Conservation (phyloP, 352 stramenopile species). For the Phytophthora sansomeana region DNA sequence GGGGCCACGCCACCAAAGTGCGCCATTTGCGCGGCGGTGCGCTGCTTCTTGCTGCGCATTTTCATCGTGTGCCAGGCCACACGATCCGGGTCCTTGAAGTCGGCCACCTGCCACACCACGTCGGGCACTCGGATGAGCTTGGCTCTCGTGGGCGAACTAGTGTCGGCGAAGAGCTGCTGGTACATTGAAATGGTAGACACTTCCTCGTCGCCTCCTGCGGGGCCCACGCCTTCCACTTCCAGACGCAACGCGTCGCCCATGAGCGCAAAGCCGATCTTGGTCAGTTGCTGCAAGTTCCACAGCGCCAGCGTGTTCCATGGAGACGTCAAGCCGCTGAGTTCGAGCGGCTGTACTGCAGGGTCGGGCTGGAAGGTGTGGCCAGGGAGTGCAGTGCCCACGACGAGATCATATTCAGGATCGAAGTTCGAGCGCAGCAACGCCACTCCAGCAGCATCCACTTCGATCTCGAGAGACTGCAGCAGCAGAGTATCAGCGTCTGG, state of each 20-base stretch:
- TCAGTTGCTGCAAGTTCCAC: constrained; percentile 92
- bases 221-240: constrained; percentile 28
- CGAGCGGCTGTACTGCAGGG: constrained; percentile 39
- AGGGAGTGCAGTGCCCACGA: constrained; percentile 89
- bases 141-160: constrained; percentile 45
- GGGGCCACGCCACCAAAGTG: constrained; percentile 50
- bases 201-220: constrained; percentile 90
- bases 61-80: constrained; percentile 93
- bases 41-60: constrained; percentile 93
- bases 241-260: constrained; percentile 84
- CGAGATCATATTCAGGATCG: constrained; percentile 72
- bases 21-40: constrained; percentile 78
- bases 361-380: constrained; percentile 65
- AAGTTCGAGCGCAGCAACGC: constrained; percentile 68
- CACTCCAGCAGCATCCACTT: constrained; percentile 57
- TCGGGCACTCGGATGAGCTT: constrained; percentile 83
- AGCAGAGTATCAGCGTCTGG: constrained; percentile 61
- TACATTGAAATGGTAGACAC: constrained; percentile 92
- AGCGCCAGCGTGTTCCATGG: constrained; percentile 97
- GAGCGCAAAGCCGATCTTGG: constrained; percentile 90
- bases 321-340: constrained; percentile 86
- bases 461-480: constrained; percentile 92
- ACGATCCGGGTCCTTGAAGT: constrained; percentile 69
- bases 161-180: constrained; percentile 78
- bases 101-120: constrained; percentile 81